These are phyloP conservation scores for Blastocystis sp. DNA, from an alignment of 352 stramenopile genomes.

Conservation along the genomic window DNA sequence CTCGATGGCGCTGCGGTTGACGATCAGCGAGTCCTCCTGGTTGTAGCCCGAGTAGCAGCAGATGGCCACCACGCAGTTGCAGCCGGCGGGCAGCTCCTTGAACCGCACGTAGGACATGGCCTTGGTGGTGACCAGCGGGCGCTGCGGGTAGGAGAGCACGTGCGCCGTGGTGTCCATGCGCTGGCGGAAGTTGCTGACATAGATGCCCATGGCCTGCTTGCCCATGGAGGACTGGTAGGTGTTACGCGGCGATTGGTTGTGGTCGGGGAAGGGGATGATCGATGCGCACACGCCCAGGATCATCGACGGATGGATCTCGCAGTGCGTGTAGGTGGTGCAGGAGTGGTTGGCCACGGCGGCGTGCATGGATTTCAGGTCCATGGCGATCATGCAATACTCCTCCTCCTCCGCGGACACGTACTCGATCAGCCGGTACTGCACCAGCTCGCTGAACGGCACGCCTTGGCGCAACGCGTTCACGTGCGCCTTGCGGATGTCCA, in stretches of 20 bases:
- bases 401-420: conserved; percentile 98
- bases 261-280: conserved; percentile 99
- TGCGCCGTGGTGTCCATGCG: conserved; percentile 99
- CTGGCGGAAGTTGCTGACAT: conserved; percentile 95
- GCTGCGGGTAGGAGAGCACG: conserved; percentile 98
- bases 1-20: conserved; percentile 99
- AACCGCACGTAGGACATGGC: conserved; percentile 98
- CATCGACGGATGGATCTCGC: conserved; percentile 99
- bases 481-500: conserved; percentile 93
- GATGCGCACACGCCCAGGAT: conserved; percentile 98
- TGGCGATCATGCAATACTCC: conserved; percentile 99
- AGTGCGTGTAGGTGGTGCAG: conserved; percentile 95
- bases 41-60: conserved; percentile 93
- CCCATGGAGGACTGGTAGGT: conserved; percentile 99
- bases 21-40: conserved; percentile 98
- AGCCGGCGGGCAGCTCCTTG: conserved; percentile 93
- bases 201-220: conserved; percentile 99
- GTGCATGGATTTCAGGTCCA: conserved; percentile 89
- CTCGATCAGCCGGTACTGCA: conserved; percentile 91
- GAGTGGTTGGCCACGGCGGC: conserved; percentile 75
- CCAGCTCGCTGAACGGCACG: conserved; percentile 76
- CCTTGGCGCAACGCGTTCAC: conserved; percentile 85
- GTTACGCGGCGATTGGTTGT: conserved; percentile 99
- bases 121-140: conserved; percentile 94
- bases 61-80: conserved; percentile 87